Evolutionary conservation across 2,329 filamentous ascomycete genomes (phyloP).

Genomic region (Pseudohalonectria lignicola): DNA sequence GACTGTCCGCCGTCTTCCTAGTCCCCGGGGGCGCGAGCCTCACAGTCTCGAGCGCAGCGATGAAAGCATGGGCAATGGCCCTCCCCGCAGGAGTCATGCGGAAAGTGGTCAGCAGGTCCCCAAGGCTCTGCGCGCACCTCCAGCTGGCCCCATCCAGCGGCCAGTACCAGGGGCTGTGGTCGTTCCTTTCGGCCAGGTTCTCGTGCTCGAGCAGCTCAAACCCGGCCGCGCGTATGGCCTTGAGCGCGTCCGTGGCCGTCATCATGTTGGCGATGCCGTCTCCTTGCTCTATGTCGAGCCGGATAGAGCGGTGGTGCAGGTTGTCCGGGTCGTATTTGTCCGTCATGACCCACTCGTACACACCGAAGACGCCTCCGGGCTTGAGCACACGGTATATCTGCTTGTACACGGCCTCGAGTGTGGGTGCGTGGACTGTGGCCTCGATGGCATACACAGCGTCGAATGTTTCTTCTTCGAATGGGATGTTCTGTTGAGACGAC

Average conservation of each 20-base stretch:
- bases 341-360: slow-evolving; percentile 99
- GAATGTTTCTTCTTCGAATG: slow-evolving; percentile 82
- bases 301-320: slow-evolving; percentile 75
- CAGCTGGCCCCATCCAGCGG: slow-evolving; percentile 8
- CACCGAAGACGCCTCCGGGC: slow-evolving; percentile 87
- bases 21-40: slow-evolving; percentile 57
- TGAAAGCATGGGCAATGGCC: slow-evolving; percentile 50
- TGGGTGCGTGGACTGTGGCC: slow-evolving; percentile 88
- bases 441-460: slow-evolving; percentile 97
- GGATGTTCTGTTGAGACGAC: too few species aligned
- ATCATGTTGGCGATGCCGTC: slow-evolving; percentile 98
- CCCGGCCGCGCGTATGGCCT: slow-evolving; percentile 75
- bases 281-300: slow-evolving; percentile 91
- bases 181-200: slow-evolving; percentile 69
- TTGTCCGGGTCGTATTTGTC: slow-evolving; percentile 87
- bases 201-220: slow-evolving; percentile 78
- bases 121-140: slow-evolving; percentile 4
- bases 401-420: slow-evolving; percentile 81
- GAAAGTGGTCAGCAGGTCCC: slow-evolving; percentile 6
- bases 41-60: slow-evolving; percentile 53
- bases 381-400: slow-evolving; percentile 94
- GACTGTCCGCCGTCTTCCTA: slow-evolving; percentile 64
- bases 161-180: slow-evolving; percentile 86
- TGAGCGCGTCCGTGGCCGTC: slow-evolving; percentile 63
- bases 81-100: slow-evolving; percentile 65